Conservation (phyloP, 2,329 filamentous ascomycete species). For the Trichophyton mentagrophytes region DNA sequence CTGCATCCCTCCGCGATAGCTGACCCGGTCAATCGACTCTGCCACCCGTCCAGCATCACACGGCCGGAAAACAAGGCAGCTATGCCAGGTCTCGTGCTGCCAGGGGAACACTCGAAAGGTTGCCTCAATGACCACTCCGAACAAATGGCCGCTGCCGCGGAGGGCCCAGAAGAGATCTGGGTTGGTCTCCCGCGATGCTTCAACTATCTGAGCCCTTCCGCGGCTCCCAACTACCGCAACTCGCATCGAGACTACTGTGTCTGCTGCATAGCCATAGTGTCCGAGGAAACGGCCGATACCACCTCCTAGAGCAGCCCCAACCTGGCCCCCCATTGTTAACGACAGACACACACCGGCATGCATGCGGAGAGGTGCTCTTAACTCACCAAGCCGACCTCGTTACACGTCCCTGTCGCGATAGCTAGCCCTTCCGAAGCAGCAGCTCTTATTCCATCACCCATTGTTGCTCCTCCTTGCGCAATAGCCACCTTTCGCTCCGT, state of each 20-base stretch:
- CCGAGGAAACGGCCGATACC: conserved; percentile 2
- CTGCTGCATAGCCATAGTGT: conserved; percentile 3
- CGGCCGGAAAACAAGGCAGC: background rate
- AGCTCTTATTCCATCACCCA: background rate
- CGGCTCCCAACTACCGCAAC: background rate
- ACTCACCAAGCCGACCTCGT: conserved; percentile 4
- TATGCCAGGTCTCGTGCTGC: conserved; percentile 2
- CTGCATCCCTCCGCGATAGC: background rate
- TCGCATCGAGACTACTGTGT: conserved; percentile 1
- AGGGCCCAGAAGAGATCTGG: conserved; percentile 27
- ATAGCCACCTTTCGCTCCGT: background rate
- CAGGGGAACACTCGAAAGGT: background rate
- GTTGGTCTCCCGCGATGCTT: conserved; percentile 16
- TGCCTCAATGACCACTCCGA: conserved; percentile 19
- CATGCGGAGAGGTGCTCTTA: background rate
- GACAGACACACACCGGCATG: background rate
- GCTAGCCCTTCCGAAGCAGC: conserved; percentile 2
- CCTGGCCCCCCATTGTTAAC: background rate
- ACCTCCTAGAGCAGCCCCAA: conserved; percentile 3
- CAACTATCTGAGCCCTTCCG: conserved; percentile 15
- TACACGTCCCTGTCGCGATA: conserved; percentile 3
- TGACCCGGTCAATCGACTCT: background rate
- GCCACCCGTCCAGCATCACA: background rate
- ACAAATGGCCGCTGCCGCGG: conserved; percentile 25
- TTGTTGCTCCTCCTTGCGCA: conserved; percentile 1